Base-by-base conservation (phyloP, 352 stramenopile species). In the Phytophthora fragariaefolia region DNA sequence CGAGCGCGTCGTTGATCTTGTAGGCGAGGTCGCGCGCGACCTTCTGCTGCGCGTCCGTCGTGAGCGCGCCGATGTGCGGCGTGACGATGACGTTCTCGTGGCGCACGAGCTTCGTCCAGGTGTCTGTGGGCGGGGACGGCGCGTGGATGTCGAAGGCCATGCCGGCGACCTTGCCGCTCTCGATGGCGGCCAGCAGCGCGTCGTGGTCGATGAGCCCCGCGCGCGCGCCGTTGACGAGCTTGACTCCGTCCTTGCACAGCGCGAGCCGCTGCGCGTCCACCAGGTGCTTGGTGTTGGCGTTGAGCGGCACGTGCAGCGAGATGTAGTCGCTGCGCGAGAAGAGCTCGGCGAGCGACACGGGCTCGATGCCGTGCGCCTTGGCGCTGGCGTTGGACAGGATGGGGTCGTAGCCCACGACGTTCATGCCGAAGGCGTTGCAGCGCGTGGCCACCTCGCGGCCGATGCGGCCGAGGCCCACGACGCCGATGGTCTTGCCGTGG, bases 271-370 rank as follows among this genome's bases (percentile, higher is more conserved):
- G 74, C 6, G 64, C 76, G 69, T 89, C 96, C 45, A 98, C 89
- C 54, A 98, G 88, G 61, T 98, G 79, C 58, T 91, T 89, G 32
- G 97, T 96, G 52, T 96, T 93, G 57, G 97, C 92, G 72, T 98
- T 98, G 60, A 98, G 96, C 17, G 97, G 97, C 56, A 98, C 96
- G 74, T 99, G 97, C 20, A 99, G 83, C 46, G 90, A 96, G 77
- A 99, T 97, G 81, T 98, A 99, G 85, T 99, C 97, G 49, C 91
- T 97, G 49, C 89, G 82, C 17, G 82, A 81, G 34, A 98, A 97
- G 50, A 98, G 85, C 62, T 97, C 89, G 18, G 84, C 59, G 13
- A 98, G 74, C 17, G 83, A 63, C 12, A 97, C 89, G 18, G 91
- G 88, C 59, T 97, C 91, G 48, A 98, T 81, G 43, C 86, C 91